Evolutionary conservation across 1,284 basidiomycete species (phyloP).

Genomic region (Marasmius fiardii): DNA sequence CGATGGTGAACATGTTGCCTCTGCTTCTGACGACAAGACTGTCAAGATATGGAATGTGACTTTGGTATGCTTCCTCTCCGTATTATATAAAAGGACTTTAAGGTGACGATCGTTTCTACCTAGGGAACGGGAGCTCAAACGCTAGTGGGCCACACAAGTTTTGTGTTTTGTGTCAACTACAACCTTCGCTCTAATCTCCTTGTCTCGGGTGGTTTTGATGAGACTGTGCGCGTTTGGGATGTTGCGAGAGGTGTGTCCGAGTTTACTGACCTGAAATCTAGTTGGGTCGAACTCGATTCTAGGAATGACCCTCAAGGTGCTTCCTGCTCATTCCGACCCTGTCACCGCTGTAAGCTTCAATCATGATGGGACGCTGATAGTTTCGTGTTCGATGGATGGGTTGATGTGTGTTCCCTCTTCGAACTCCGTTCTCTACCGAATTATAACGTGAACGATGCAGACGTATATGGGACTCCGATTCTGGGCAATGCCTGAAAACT

Average conservation of each 20-base stretch:
- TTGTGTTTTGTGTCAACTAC: constrained; percentile 91
- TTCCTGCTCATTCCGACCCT: constrained; percentile 96
- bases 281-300: constrained; percentile 6
- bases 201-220: constrained; percentile 92
- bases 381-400: constrained; percentile 94
- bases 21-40: constrained; percentile 88
- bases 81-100: constrained; percentile 13
- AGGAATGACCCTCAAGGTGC: constrained; percentile 76
- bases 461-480: constrained; percentile 95
- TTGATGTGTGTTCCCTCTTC: constrained; percentile 66
- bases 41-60: constrained; percentile 81
- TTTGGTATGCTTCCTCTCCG: constrained; percentile 35
- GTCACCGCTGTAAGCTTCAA: constrained; percentile 94
- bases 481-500: constrained; percentile 96
- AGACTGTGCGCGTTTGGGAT: constrained; percentile 95
- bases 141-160: constrained; percentile 86
- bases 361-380: constrained; percentile 90
- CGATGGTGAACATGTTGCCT: constrained; percentile 79
- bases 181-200: constrained; percentile 87
- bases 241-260: constrained; percentile 71
- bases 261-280: not conserved
- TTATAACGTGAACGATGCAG: constrained; percentile 36
- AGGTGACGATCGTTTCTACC: constrained; percentile 1
- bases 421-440: constrained; percentile 6
- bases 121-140: constrained; percentile 60